Evolutionary conservation across 257 asterid genomes (phyloP), one percentile per base, ranked within the genome.

Genomic region (Gentiana macrophylla): DNA sequence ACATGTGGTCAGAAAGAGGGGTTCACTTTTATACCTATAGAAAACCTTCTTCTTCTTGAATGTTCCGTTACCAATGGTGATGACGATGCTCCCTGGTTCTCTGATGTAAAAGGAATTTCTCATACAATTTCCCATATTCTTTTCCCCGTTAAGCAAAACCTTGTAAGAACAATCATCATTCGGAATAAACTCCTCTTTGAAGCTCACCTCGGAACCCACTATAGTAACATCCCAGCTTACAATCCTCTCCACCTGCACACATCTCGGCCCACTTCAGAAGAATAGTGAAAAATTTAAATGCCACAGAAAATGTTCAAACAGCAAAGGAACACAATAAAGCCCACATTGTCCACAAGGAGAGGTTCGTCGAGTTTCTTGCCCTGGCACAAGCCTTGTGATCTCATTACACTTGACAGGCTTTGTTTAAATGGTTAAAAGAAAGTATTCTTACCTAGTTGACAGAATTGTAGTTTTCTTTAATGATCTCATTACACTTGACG

Each of bases 91-190:
- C 49, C 97, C 97, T 5, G 92, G 83, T 59, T 89, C 97, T 65
- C 97, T 89, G 32, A 86, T 77, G 24, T 84, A 75, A 62, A 86
- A 89, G 0, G 86, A 71, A 54, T 84, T 86, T 37, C 96, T 67
- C 10, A 49, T 57, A 24, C 73, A 59, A 51, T 70, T 80, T 37
- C 35, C 75, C 82, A 82, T 68, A 60, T 70, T 84, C 79, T 70
- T 82, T 67, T 86, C 94, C 48, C 57, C 54, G 67, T 75, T 83
- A 54, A 89, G 68, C 90, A 86, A 68, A n/a, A 89, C 70, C 56
- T 50, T 73, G 80, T 89, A 89, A 2, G 95, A 89, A 43, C 95
- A 73, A 49, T 89, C 97, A 69, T 89, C 97, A 0, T 75, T 80
- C 6, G 97, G 97, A 7, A 89, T 52, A 8, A 89, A 89, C 41